These are phyloP conservation scores for Coemansia umbellata DNA, from an alignment of 192 early-diverging fungal species.

Conservation along the genomic window DNA sequence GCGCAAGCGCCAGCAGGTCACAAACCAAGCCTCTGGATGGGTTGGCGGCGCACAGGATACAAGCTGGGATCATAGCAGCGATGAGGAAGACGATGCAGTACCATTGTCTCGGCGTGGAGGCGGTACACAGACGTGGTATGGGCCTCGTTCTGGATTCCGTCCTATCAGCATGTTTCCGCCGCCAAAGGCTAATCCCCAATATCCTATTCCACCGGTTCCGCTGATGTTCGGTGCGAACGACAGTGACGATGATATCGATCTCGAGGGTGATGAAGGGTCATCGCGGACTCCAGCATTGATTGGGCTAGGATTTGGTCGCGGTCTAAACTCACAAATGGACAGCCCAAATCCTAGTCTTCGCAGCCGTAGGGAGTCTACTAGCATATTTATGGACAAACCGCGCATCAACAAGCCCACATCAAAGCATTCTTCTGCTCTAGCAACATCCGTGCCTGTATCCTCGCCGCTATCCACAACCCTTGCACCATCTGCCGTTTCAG, in stretches of 20 bases:
- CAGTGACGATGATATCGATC: conserved; percentile 61
- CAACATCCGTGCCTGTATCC: conserved; percentile 6
- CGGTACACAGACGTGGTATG: conserved; percentile 45
- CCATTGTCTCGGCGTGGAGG: conserved; percentile 16
- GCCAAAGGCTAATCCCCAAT: conserved; percentile 12
- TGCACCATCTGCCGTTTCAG: conserved; percentile 14
- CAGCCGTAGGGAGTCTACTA: conserved; percentile 6
- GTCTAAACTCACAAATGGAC: conserved; percentile 10
- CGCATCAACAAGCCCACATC: background rate
- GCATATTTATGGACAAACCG: background rate
- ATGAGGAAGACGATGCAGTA: conserved; percentile 13
- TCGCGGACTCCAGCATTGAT: conserved; percentile 37
- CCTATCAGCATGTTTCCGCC: conserved; percentile 46
- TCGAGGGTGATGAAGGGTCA: conserved; percentile 62
- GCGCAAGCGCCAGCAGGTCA: background rate
- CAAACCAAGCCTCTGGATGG: conserved; percentile 25
- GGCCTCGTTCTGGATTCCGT: conserved; percentile 28
- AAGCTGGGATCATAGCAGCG: conserved; percentile 45
- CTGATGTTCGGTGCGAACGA: conserved; percentile 52
- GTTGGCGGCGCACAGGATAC: conserved; percentile 19
- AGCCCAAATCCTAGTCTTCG: conserved; percentile 5
- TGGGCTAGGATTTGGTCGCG: conserved; percentile 11
- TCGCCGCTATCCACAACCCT: conserved; percentile 14
- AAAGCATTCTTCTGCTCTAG: conserved; percentile 12
- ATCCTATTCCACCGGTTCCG: conserved; percentile 39